These are phyloP conservation scores for Penicillium sp. DNA, from an alignment of 2,329 filamentous ascomycete species.

Conservation along the genomic window DNA sequence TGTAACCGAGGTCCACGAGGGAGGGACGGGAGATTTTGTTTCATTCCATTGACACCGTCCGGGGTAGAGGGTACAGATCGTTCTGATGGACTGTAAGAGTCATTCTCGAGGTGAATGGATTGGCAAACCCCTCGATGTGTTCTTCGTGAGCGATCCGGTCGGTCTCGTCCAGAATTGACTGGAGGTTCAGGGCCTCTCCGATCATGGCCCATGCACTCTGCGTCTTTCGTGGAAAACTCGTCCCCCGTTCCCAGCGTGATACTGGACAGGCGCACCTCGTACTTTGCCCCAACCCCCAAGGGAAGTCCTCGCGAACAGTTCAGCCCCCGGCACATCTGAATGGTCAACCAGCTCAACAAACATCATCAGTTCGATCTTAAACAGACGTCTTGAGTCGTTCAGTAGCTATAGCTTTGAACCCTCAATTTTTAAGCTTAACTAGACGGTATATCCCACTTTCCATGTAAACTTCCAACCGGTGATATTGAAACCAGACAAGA, in stretches of 20 bases:
- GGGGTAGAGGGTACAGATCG: no score
- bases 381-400: not conserved
- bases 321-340: slow-evolving; percentile 1
- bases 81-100: not conserved
- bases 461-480: no score
- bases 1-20: not conserved
- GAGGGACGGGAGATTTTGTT: not conserved
- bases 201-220: not conserved
- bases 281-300: not conserved
- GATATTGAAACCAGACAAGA: no score
- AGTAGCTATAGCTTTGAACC: not conserved
- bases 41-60: not conserved
- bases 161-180: not conserved
- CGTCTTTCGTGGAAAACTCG: not conserved
- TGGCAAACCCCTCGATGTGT: not conserved
- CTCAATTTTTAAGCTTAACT: slow-evolving; percentile 1
- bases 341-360: slow-evolving; percentile 1
- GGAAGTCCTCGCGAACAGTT: not conserved
- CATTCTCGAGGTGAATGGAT: not conserved
- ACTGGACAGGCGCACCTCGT: not conserved
- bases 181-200: not conserved
- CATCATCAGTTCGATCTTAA: slow-evolving; percentile 4
- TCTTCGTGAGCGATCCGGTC: not conserved
- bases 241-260: not conserved
- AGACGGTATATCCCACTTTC: not conserved